A percentile compares a stretch with the other conserved stretches of the same genome.
Evolutionary conservation across 176 grass and related monocot species (phyloP).

Genomic region (Carex pumila): DNA sequence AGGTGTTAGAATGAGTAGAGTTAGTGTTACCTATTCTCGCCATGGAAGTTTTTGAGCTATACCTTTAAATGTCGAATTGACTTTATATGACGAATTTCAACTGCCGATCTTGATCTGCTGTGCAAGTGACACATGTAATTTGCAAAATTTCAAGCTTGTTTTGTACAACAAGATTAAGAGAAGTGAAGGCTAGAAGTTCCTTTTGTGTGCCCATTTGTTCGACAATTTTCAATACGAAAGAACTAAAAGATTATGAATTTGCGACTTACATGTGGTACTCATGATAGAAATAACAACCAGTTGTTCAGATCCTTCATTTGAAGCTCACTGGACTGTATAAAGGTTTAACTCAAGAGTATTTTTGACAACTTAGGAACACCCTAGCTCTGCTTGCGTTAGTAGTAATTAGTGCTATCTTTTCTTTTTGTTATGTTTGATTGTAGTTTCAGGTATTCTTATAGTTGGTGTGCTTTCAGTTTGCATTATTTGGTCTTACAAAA

Average conservation of each 20-base stretch:
- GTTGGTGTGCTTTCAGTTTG: slow-evolving; percentile 2
- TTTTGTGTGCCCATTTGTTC: neutral
- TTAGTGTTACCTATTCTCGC: neutral
- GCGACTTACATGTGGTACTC: neutral
- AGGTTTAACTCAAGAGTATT: neutral
- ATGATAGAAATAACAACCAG: neutral
- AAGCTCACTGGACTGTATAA: neutral
- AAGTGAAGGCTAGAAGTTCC: neutral
- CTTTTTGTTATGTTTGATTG: neutral
- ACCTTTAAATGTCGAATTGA: neutral
- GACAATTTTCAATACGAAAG: neutral
- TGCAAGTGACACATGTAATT: neutral
- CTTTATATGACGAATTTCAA: neutral
- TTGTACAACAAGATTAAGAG: neutral
- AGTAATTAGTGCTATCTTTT: neutral
- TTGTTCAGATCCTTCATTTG: neutral
- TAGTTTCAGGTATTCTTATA: neutral
- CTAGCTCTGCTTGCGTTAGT: neutral
- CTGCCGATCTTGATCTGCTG: neutral
- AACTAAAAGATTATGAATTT: neutral
- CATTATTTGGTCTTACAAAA: slow-evolving; percentile 6
- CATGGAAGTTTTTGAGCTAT: neutral
- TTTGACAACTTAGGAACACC: neutral
- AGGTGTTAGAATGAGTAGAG: neutral
- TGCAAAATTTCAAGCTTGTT: neutral